Percentiles rank a stretch among this genome's conserved stretches.
phyloP scores from a whole-genome alignment of 345 rosid species.

The Eucalyptus polybractea region DNA sequence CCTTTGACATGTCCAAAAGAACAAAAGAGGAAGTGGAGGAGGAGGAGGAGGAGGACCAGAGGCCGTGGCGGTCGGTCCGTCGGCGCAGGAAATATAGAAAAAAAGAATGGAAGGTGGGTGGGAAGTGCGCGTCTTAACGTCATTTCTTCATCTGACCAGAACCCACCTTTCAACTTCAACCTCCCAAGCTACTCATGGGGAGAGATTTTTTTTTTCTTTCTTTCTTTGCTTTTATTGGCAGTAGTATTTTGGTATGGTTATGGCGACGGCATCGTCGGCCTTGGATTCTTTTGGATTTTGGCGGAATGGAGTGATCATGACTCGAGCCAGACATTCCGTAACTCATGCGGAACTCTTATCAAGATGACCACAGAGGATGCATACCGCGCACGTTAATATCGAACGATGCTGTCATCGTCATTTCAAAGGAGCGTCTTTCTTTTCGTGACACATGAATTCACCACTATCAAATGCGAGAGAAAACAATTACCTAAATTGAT shows the following conservation, averaged over 20 bases:
- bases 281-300: not conserved
- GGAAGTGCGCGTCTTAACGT: not conserved
- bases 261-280: not conserved
- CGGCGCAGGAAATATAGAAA: not conserved
- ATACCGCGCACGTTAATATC: rapidly evolving
- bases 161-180: not conserved
- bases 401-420: rapidly evolving
- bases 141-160: not conserved
- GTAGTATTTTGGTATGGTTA: not conserved
- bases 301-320: not conserved
- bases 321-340: not conserved
- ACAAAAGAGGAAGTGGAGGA: not conserved
- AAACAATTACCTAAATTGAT: not conserved
- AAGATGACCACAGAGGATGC: rapidly evolving
- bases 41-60: not conserved
- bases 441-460: not conserved
- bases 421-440: not conserved
- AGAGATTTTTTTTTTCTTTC: not conserved
- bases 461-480: rapidly evolving
- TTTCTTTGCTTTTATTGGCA: too few species aligned
- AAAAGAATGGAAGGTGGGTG: not conserved
- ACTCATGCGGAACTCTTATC: not conserved
- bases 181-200: not conserved
- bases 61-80: not conserved
- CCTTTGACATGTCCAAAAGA: not conserved